A percentile compares a stretch with the other conserved stretches of the same genome.
These are phyloP conservation scores for Myxozyma neotropica DNA, from an alignment of 805 yeast species.

Conservation along the genomic window DNA sequence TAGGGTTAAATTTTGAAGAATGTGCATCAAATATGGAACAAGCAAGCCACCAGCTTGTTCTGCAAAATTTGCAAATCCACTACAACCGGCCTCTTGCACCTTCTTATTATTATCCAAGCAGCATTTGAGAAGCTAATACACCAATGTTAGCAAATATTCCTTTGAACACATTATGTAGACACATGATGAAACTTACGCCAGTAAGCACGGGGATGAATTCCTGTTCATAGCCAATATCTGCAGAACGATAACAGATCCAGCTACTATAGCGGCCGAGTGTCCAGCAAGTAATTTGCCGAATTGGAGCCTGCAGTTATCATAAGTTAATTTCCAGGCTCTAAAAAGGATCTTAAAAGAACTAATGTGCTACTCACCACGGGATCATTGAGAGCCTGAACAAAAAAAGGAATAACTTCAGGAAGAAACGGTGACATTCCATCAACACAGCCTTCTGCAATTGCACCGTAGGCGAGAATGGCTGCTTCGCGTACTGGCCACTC, in stretches of 20 bases:
- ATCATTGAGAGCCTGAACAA: constrained; percentile 78
- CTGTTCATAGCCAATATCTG: constrained; percentile 60
- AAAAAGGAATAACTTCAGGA: constrained; percentile 79
- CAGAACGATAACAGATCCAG: constrained; percentile 78
- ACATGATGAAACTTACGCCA: constrained; percentile 49
- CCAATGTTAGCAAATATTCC: not conserved
- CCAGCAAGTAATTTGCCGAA: constrained; percentile 95
- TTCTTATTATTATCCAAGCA: constrained; percentile 81
- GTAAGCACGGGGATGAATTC: constrained; percentile 78
- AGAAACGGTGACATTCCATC: constrained; percentile 67
- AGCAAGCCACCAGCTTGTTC: constrained; percentile 72
- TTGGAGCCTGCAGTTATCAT: constrained; percentile 60
- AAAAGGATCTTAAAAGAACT: not conserved
- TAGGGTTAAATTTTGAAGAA: constrained; percentile 67
- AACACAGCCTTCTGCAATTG: constrained; percentile 86
- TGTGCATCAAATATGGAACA: constrained; percentile 62
- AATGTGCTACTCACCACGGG: constrained; percentile 22
- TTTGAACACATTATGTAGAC: not conserved
- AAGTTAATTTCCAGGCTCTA: constrained; percentile 10
- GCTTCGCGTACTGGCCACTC: constrained; percentile 94
- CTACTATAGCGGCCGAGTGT: constrained; percentile 80
- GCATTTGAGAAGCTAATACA: constrained; percentile 52
- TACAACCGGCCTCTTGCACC: constrained; percentile 94
- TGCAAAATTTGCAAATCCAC: constrained; percentile 79
- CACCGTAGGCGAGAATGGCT: constrained; percentile 91